A percentile compares a stretch with the other conserved stretches of the same genome.
These are phyloP conservation scores for Lichtheimia ramosa DNA, from an alignment of 371 early-diverging fungal genomes.

Conservation along the genomic window DNA sequence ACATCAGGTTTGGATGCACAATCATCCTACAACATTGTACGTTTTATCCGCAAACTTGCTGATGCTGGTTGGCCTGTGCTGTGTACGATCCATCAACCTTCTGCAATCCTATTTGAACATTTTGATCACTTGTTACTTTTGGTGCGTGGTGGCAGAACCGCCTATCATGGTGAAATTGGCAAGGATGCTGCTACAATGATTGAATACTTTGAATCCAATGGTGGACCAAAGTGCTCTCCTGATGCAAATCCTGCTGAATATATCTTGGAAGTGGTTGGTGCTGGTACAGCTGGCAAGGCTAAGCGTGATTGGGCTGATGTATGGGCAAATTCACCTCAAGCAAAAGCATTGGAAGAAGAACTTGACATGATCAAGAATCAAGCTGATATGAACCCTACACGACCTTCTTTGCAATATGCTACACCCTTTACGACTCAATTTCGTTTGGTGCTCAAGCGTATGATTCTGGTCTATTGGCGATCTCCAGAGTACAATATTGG, in stretches of 20 bases:
- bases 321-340: conserved; percentile 47
- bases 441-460: conserved; percentile 45
- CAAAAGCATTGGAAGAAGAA: conserved; percentile 21
- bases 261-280: conserved; percentile 49
- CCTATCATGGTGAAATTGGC: conserved; percentile 69
- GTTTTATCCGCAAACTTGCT: conserved; percentile 64
- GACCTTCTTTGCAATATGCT: conserved; percentile 25
- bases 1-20: conserved; percentile 72
- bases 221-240: conserved; percentile 54
- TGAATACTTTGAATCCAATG: conserved; percentile 62
- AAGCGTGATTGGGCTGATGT: conserved; percentile 55
- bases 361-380: conserved; percentile 20
- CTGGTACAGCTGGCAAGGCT: conserved; percentile 17
- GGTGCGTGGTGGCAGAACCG: conserved; percentile 62
- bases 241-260: conserved; percentile 75
- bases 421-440: conserved; percentile 37
- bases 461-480: conserved; percentile 60
- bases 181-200: conserved; percentile 50
- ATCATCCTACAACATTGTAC: conserved; percentile 71
- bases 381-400: conserved; percentile 17
- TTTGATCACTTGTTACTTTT: conserved; percentile 72
- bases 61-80: conserved; percentile 60
- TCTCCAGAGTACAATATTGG: conserved; percentile 61
- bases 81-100: conserved; percentile 73
- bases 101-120: conserved; percentile 60